Evolutionary conservation across 768 basidiomycete species (phyloP).

Genomic region (Naganishia randhawae): DNA sequence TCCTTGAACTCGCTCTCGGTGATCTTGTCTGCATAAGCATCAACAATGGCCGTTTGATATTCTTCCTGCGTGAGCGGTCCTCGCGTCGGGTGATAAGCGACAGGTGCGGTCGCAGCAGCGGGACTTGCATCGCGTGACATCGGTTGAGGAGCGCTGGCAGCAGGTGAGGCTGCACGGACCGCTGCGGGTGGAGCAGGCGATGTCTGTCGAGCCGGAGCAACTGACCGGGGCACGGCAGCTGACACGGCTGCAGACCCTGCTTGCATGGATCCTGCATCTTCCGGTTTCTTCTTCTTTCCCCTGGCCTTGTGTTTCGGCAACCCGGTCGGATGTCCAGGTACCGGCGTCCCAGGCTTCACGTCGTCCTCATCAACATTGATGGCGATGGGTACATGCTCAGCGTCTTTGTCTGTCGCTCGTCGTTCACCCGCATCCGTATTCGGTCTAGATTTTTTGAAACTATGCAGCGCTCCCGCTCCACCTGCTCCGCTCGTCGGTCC

Average conservation of each 20-base stretch:
- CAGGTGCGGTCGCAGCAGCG: neutral
- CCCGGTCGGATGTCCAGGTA: conserved; percentile 1
- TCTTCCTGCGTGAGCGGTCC: conserved; percentile 14
- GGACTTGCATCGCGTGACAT: neutral
- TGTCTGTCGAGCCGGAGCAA: neutral
- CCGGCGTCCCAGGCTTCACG: conserved; percentile 6
- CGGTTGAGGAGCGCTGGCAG: neutral
- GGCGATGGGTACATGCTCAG: neutral
- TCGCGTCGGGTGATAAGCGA: neutral
- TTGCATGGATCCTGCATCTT: conserved; percentile 15
- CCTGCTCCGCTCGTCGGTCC: neutral
- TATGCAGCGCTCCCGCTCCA: conserved; percentile 10
- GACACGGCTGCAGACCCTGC: neutral
- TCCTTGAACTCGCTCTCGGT: conserved; percentile 7
- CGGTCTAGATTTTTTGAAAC: conserved; percentile 16
- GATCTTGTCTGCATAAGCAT: conserved; percentile 1
- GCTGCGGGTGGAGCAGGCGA: conserved; percentile 3
- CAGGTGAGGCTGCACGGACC: conserved; percentile 6
- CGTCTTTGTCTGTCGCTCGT: neutral
- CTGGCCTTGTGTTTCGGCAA: conserved; percentile 26
- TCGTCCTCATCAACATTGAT: conserved; percentile 7
- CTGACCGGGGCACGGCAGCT: neutral
- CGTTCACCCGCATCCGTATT: conserved; percentile 18
- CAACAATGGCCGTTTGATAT: neutral
- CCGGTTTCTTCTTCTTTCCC: conserved; percentile 31